Evolutionary conservation across 805 yeast species (phyloP).

Genomic region (Trichomonascus vanleenenianus): DNA sequence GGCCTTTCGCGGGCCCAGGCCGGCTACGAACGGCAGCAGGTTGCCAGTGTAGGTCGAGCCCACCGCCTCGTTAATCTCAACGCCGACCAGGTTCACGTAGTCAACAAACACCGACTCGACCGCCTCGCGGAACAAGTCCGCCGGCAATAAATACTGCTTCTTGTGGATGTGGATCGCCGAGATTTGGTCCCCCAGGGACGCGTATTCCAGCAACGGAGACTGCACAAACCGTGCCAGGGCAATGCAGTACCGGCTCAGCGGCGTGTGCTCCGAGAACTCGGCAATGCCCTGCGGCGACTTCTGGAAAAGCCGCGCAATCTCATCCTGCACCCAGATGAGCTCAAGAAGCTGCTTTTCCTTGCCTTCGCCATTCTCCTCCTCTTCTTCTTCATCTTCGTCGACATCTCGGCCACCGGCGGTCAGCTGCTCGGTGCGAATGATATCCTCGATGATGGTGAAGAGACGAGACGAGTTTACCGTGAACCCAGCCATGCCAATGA

Average conservation of each 20-base stretch:
- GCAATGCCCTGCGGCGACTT: conserved; percentile 63
- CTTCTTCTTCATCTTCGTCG: conserved; percentile 6
- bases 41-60: conserved; percentile 65
- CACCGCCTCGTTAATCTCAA: conserved; percentile 86
- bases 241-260: conserved; percentile 73
- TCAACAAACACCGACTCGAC: conserved; percentile 82
- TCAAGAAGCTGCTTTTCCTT: conserved; percentile 37
- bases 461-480: conserved; percentile 64
- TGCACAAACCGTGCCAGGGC: conserved; percentile 89
- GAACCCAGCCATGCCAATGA: conserved; percentile 82
- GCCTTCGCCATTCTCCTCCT: conserved; percentile 10
- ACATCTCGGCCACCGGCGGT: conserved; percentile 28
- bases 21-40: conserved; percentile 71
- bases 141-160: conserved; percentile 63
- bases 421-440: conserved; percentile 50
- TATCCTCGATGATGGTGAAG: conserved; percentile 42
- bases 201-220: conserved; percentile 86
- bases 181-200: conserved; percentile 69
- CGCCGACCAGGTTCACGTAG: conserved; percentile 83
- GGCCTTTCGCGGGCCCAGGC: conserved; percentile 94
- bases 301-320: conserved; percentile 84
- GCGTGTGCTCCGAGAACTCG: conserved; percentile 81
- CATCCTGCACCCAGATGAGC: conserved; percentile 82
- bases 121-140: conserved; percentile 55
- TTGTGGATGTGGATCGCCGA: conserved; percentile 54